These are phyloP conservation scores for Dinochytrium kinnereticum DNA, from an alignment of 371 early-diverging fungal genomes.

Conservation along the genomic window DNA sequence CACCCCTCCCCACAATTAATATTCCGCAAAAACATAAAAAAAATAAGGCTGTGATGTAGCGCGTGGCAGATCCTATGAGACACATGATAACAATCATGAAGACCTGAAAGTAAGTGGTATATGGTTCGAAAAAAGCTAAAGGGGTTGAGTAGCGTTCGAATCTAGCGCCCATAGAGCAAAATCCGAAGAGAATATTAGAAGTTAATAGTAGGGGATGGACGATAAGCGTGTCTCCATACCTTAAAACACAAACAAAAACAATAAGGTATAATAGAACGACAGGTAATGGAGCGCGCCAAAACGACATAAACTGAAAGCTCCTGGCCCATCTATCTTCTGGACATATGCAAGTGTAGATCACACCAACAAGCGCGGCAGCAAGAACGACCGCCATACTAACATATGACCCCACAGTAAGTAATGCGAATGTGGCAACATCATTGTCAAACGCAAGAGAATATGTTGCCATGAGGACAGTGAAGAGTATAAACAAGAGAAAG, in stretches of 20 bases:
- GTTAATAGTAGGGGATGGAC: too few relatives aligned
- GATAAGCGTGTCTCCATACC: too few relatives aligned
- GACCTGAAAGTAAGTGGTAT: slow-evolving; percentile 1
- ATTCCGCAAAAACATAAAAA: not conserved
- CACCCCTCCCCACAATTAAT: not conserved
- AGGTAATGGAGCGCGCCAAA: not conserved
- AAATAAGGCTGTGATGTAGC: slow-evolving; percentile 11
- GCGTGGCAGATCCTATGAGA: slow-evolving; percentile 10
- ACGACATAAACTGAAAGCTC: not conserved
- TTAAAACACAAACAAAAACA: not conserved
- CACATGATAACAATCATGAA: slow-evolving; percentile 14
- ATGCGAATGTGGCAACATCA: not conserved
- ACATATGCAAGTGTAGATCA: not conserved
- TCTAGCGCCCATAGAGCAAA: not conserved
- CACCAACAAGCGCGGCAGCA: not conserved
- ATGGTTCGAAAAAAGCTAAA: not conserved
- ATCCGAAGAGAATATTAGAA: too few relatives aligned
- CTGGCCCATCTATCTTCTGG: not conserved
- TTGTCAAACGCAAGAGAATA: not conserved
- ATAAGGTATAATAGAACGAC: slow-evolving; percentile 3
- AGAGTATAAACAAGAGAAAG: not conserved
- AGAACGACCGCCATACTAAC: not conserved
- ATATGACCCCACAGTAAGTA: not conserved
- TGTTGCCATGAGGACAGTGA: not conserved
- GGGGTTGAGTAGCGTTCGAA: slow-evolving; percentile 1